A percentile compares a stretch with the other conserved stretches of the same genome.
Evolutionary conservation across 1,284 basidiomycete genomes (phyloP).

Genomic region (Sanghuangporus weigelae): DNA sequence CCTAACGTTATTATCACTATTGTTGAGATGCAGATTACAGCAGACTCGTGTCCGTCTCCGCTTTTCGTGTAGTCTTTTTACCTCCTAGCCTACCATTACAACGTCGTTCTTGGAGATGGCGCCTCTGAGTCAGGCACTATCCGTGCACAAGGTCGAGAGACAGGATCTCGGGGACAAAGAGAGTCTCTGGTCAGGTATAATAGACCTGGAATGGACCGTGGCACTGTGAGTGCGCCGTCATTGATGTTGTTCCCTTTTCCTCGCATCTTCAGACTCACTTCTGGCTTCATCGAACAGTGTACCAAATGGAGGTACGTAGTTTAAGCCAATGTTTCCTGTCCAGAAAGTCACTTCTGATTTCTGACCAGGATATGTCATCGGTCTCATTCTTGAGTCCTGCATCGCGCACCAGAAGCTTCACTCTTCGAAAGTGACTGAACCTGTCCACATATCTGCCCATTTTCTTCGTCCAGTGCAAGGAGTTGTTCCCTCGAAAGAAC

Average conservation of each 20-base stretch:
- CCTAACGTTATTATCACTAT: too few relatives aligned
- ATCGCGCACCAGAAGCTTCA: slow-evolving; percentile 41
- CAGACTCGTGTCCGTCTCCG: too few relatives aligned
- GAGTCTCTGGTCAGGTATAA: not conserved
- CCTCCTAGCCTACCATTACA: not conserved
- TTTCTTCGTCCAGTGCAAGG: slow-evolving; percentile 37
- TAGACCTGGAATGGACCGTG: slow-evolving; percentile 1
- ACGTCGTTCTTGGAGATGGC: not conserved
- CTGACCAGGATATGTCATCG: slow-evolving; percentile 50
- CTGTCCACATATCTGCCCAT: slow-evolving; percentile 53
- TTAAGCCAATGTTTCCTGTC: not conserved
- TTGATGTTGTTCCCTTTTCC: not conserved
- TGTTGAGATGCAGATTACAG: too few relatives aligned
- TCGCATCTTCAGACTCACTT: not conserved
- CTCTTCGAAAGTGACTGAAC: slow-evolving; percentile 39
- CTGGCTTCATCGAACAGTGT: not conserved
- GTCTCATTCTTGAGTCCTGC: slow-evolving; percentile 49
- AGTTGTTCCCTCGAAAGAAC: not conserved
- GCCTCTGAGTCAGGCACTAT: not conserved
- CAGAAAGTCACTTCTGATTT: not conserved
- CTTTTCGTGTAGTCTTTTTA: too few relatives aligned
- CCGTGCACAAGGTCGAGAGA: not conserved
- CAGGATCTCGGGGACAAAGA: not conserved
- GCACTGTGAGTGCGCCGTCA: not conserved
- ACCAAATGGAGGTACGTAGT: slow-evolving; percentile 1